Evolutionary conservation across 352 stramenopile species (phyloP), one percentile per base, ranked within the genome.

Genomic region (Pythium guiyangense): DNA sequence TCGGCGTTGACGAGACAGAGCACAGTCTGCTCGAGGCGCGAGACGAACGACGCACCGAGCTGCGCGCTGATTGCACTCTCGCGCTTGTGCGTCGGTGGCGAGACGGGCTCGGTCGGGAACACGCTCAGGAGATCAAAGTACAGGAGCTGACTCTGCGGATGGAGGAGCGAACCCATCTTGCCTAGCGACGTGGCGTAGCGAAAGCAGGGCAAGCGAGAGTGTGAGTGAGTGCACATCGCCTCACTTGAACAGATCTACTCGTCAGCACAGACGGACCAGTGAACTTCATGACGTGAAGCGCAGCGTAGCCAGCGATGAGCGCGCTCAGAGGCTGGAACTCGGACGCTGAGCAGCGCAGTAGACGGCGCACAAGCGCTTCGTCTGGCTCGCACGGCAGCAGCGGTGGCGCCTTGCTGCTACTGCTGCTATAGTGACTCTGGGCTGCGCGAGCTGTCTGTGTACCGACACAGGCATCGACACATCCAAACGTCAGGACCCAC

Each of bases 321-420:
- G 68, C 49, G 43, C 70, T 76, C 10, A 78, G 46, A 11, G 73
- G 65, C 4, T 67, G 63, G 22, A 77, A 69, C 50, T 83, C 73
- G 15, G 56, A 58, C 10, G 62, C 66, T 0, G 61, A 53, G 50
- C 62, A 74, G 0, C 65, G 62, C 12, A 77, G 47, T 0, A 75
- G 57, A 15, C 52, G 34, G 12, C 49, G 22, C 1, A 71, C 46
- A 1, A 70, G n/a, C 2, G 22, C 10, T 12, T 58, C 40, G 26
- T 74, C 53, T 6, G 69, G 39, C 12, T 62, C 34, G 40, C 15
- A 25, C 40, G 6, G 40, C 17, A 18, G 20, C 40, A 45, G 31
- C 12, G 6, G 6, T 9, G 31, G 12, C 31, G 31, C 1, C 2
- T 9, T 37, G 31, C 31, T 34, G 3, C 29, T 34, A 6, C 18